Evolutionary conservation across 2,329 filamentous ascomycete genomes (phyloP).

Genomic region (Aspergillus sp.): DNA sequence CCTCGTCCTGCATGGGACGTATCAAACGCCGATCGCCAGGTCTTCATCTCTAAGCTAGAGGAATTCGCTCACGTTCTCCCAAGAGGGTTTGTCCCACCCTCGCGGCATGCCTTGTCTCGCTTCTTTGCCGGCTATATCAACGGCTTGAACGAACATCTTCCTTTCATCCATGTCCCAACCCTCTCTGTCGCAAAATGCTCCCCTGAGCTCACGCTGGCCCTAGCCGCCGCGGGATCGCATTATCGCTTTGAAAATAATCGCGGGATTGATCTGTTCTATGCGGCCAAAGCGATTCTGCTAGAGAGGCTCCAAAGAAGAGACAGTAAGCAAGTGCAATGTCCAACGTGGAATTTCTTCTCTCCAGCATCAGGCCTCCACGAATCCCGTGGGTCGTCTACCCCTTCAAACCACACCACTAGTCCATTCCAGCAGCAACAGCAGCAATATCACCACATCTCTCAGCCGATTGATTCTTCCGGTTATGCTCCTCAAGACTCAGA

Average conservation of each 20-base stretch:
- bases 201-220: conserved; percentile 50
- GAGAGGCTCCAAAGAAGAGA: conserved; percentile 52
- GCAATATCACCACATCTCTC: conserved; percentile 26
- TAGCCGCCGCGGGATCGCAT: conserved; percentile 51
- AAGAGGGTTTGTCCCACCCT: conserved; percentile 47
- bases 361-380: conserved; percentile 36
- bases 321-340: conserved; percentile 41
- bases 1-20: conserved; percentile 47
- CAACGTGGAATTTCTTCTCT: conserved; percentile 42
- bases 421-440: conserved; percentile 40
- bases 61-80: conserved; percentile 47
- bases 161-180: conserved; percentile 51
- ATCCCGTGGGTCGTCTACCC: conserved; percentile 40
- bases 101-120: conserved; percentile 47
- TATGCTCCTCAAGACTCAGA: conserved; percentile 42
- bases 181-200: conserved; percentile 44
- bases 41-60: conserved; percentile 44
- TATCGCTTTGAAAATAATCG: conserved; percentile 49
- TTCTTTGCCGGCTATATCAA: conserved; percentile 53
- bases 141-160: conserved; percentile 50
- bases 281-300: conserved; percentile 53
- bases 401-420: conserved; percentile 42
- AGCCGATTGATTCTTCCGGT: conserved; percentile 31
- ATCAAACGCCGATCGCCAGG: conserved; percentile 44
- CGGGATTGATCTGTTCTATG: conserved; percentile 57